These are phyloP conservation scores for Boechera stricta DNA, from an alignment of 345 rosid species.

Conservation along the genomic window DNA sequence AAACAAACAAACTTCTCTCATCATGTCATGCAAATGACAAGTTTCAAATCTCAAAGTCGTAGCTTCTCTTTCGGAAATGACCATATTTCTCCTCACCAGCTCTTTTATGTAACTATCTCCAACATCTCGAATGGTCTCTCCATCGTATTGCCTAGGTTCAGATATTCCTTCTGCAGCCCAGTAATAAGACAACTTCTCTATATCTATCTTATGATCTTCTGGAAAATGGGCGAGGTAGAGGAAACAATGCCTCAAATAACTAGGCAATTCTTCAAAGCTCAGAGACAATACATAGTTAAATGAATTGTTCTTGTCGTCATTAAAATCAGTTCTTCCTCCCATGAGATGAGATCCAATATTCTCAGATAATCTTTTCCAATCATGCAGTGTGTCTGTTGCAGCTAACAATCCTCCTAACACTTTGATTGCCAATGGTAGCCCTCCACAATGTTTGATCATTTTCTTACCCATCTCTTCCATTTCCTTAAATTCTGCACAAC, in stretches of 20 bases:
- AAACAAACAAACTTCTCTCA: slow-evolving; percentile 35
- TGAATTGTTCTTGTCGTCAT: neutral
- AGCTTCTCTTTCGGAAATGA: slow-evolving; percentile 22
- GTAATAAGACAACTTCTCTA: too few species aligned
- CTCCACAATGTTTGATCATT: slow-evolving; percentile 31
- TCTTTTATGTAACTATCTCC: slow-evolving; percentile 39
- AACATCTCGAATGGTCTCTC: slow-evolving; percentile 22
- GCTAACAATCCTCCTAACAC: slow-evolving; percentile 17
- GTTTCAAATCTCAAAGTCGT: too few species aligned
- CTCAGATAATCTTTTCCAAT: neutral
- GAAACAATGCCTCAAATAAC: slow-evolving; percentile 27
- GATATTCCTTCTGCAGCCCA: too few species aligned
- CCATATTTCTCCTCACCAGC: slow-evolving; percentile 42
- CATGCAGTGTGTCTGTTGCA: neutral
- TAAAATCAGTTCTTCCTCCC: neutral
- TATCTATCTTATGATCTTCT: too few species aligned
- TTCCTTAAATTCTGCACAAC: neutral
- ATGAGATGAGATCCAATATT: slow-evolving; percentile 20
- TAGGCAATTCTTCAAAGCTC: slow-evolving; percentile 21
- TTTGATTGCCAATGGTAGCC: slow-evolving; percentile 16
- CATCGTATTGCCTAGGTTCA: too few species aligned
- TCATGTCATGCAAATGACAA: slow-evolving; percentile 42
- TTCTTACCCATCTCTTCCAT: slow-evolving; percentile 16
- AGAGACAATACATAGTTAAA: slow-evolving; percentile 6
- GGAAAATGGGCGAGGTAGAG: slow-evolving; percentile 15